A percentile compares a stretch with the other conserved stretches of the same genome.
Conservation (phyloP, 1,139 yeast genomes). For the Hyphopichia fennica region DNA sequence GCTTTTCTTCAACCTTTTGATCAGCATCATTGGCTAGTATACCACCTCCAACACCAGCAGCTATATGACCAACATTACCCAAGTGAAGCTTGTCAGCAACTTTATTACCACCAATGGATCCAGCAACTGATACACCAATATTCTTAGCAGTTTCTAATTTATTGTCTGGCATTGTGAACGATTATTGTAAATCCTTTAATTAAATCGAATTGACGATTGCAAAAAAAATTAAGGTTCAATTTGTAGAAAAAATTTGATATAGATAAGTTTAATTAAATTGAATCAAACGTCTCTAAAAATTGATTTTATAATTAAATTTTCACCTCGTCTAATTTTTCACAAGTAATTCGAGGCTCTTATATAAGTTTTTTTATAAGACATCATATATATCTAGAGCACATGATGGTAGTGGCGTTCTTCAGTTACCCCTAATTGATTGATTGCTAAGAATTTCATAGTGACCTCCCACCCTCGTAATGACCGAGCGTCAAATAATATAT, state of each 20-base stretch:
- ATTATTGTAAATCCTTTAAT: too few species aligned
- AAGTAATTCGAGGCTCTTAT: too few species aligned
- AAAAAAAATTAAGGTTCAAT: not conserved
- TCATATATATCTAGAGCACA: too few species aligned
- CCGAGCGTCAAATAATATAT: too few species aligned
- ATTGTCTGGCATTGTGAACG: conserved; percentile 15
- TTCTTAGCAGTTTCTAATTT: conserved; percentile 24
- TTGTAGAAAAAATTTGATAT: too few species aligned
- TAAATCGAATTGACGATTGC: not conserved
- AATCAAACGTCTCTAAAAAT: too few species aligned
- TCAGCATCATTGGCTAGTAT: conserved; percentile 32
- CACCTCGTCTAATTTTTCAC: too few species aligned
- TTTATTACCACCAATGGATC: conserved; percentile 33
- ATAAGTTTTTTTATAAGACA: too few species aligned
- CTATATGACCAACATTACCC: conserved; percentile 38
- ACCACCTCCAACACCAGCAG: conserved; percentile 34
- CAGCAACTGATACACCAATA: conserved; percentile 30
- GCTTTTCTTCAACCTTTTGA: conserved; percentile 26
- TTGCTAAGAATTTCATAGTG: not conserved
- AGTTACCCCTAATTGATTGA: not conserved
- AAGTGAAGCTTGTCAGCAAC: conserved; percentile 35
- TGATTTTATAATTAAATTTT: too few species aligned
- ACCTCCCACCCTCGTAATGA: not conserved
- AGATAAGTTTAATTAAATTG: too few species aligned
- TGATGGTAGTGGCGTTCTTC: too few species aligned